Conservation (phyloP, 163 green algal genomes). For the Trebouxiophyceae sp. region DNA sequence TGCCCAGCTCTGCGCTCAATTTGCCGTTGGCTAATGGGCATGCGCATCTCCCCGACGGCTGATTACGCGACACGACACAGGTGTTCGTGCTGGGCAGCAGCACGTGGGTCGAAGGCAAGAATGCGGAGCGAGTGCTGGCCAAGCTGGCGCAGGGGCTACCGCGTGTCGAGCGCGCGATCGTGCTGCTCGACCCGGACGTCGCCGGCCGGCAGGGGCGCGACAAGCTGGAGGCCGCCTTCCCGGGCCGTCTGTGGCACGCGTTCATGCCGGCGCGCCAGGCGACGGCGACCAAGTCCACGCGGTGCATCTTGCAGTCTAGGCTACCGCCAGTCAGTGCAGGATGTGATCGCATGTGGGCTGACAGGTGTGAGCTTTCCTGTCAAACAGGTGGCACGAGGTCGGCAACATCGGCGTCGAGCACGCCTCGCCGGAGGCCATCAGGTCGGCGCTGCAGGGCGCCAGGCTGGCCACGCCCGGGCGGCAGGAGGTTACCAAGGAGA, state of each 20-base stretch:
- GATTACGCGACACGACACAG: too few relatives aligned
- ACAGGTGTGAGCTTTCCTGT: too few relatives aligned
- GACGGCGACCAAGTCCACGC: not conserved
- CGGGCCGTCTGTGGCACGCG: not conserved
- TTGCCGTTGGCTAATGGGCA: too few relatives aligned
- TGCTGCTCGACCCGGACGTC: not conserved
- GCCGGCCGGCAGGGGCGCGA: not conserved
- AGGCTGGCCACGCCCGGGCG: too few relatives aligned
- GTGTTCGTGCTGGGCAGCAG: constrained; percentile 1
- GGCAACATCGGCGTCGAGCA: constrained; percentile 1
- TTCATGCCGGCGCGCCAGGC: not conserved
- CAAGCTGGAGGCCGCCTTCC: not conserved
- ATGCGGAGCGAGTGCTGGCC: not conserved
- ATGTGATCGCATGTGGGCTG: too few relatives aligned
- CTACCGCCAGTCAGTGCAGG: too few relatives aligned
- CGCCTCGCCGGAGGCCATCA: not conserved
- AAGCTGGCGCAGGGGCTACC: not conserved
- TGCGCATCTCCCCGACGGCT: too few relatives aligned
- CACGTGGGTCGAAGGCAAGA: not conserved
- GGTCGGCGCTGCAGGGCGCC: not conserved
- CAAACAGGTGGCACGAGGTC: not conserved
- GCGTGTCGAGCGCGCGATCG: not conserved
- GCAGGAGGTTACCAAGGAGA: not conserved
- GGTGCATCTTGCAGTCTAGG: too few relatives aligned
- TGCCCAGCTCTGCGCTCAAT: too few relatives aligned